A percentile compares a stretch with the other conserved stretches of the same genome.
phyloP scores from a whole-genome alignment of 352 stramenopile genomes.

The Phytopythium aichiense region DNA sequence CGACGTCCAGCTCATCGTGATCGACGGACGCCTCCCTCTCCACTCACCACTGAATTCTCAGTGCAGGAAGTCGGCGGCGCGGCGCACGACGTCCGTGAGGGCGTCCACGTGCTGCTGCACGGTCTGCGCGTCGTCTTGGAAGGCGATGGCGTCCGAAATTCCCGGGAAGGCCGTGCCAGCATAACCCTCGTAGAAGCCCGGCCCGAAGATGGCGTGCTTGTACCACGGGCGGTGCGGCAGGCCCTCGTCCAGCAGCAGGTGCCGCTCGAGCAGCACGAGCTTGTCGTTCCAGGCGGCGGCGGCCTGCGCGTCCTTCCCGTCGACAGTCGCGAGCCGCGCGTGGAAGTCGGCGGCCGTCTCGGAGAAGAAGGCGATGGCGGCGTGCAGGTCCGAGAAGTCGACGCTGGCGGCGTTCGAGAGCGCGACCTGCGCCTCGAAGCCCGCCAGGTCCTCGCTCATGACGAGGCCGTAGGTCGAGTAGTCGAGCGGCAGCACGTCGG shows the following conservation, averaged over 20 bases:
- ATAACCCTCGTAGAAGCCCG: conserved; percentile 53
- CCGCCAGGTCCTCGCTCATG: conserved; percentile 45
- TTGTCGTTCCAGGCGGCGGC: conserved; percentile 26
- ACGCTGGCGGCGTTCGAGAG: conserved; percentile 26
- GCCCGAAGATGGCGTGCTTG: conserved; percentile 45
- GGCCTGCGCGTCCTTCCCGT: not conserved
- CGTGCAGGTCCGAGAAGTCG: conserved; percentile 27
- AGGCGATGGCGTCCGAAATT: conserved; percentile 36
- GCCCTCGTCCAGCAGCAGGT: conserved; percentile 25
- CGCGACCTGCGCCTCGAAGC: conserved; percentile 22
- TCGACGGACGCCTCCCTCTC: too few relatives aligned
- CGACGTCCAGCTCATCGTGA: too few relatives aligned
- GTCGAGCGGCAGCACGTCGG: conserved; percentile 58
- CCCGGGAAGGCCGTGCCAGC: conserved; percentile 39
- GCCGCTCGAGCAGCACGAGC: conserved; percentile 27
- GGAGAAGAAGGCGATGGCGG: conserved; percentile 20
- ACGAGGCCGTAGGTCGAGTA: conserved; percentile 59
- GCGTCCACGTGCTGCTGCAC: conserved; percentile 40
- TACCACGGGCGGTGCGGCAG: conserved; percentile 46
- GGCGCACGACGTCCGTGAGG: conserved; percentile 26
- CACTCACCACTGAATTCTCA: too few relatives aligned
- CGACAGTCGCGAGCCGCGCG: not conserved
- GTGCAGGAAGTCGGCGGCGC: conserved; percentile 26
- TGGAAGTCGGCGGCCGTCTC: not conserved
- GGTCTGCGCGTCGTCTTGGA: conserved; percentile 24